Evolutionary conservation across 2,329 filamentous ascomycete genomes (phyloP).

Genomic region (Nannizzia gypsea): DNA sequence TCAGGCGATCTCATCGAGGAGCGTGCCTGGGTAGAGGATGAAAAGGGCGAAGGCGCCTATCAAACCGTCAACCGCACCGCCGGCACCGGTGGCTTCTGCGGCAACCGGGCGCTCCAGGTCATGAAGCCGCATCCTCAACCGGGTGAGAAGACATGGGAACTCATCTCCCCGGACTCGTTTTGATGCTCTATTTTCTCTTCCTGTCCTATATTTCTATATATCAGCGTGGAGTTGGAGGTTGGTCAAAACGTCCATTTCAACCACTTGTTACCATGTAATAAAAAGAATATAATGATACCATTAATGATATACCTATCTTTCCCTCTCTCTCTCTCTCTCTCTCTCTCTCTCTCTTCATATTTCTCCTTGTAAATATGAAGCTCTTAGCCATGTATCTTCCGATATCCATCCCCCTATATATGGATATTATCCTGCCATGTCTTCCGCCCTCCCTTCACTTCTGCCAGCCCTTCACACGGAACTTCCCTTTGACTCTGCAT

Average conservation of each 20-base stretch:
- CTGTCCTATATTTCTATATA: not conserved
- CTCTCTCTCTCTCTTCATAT: not conserved
- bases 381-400: not conserved
- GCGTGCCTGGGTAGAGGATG: constrained; percentile 31
- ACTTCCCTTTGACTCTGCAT: not conserved
- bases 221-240: not conserved
- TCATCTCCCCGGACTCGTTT: constrained; percentile 27
- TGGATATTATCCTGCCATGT: not conserved
- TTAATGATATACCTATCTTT: not conserved
- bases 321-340: not conserved
- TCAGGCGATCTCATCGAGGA: constrained; percentile 41
- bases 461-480: not conserved
- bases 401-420: not conserved
- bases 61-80: constrained; percentile 29
- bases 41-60: constrained; percentile 27
- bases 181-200: not conserved
- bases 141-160: constrained; percentile 37
- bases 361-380: not conserved
- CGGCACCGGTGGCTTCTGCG: constrained; percentile 36
- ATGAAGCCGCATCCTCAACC: constrained; percentile 32
- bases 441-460: not conserved
- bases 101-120: constrained; percentile 32
- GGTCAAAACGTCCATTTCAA: not conserved
- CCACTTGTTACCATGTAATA: not conserved
- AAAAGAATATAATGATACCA: not conserved